These are phyloP conservation scores for Aureobasidium sp. DNA, from an alignment of 2,329 filamentous ascomycete species.

Conservation along the genomic window DNA sequence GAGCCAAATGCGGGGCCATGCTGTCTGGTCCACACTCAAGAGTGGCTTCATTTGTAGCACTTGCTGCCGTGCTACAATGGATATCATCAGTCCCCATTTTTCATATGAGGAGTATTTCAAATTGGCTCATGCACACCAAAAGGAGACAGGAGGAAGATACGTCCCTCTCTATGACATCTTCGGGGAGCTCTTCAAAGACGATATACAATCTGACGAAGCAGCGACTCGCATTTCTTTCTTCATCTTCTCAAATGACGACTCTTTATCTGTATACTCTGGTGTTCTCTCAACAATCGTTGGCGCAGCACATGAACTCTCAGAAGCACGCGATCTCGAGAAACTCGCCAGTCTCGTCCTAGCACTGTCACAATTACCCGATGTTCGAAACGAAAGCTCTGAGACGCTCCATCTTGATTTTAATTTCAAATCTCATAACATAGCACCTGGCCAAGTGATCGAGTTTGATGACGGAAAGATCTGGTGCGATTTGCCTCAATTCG, in stretches of 20 bases:
- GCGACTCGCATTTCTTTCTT: neutral
- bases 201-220: neutral
- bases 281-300: neutral
- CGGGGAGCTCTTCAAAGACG: neutral
- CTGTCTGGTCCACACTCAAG: no score
- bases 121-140: neutral
- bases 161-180: neutral
- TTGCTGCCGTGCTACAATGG: no score
- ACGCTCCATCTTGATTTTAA: neutral
- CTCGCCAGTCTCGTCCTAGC: neutral
- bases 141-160: neutral
- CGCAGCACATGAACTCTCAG: neutral
- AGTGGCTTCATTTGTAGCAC: no score
- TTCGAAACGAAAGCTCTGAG: neutral
- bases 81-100: neutral
- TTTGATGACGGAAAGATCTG: neutral
- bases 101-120: neutral
- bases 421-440: neutral
- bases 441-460: neutral
- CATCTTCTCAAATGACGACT: neutral
- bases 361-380: neutral
- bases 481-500: neutral
- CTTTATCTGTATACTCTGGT: neutral
- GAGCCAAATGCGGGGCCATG: neutral
- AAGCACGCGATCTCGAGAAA: neutral